Evolutionary conservation across 352 stramenopile species (phyloP).

Genomic region (Globisporangium heterothallicum): DNA sequence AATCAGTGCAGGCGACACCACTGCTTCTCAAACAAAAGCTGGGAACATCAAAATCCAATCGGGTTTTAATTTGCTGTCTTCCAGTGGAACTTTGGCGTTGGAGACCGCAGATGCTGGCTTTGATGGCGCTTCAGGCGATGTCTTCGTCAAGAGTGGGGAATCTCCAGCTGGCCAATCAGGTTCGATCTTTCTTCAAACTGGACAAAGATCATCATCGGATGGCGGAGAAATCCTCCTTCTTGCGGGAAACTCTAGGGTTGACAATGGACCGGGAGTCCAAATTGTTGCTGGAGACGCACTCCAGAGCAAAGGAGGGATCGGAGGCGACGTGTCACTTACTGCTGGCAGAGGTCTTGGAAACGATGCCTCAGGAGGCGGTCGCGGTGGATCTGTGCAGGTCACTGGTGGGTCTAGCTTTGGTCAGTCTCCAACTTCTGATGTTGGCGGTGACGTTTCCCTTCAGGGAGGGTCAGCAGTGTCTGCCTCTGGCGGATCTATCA

Average conservation of each 20-base stretch:
- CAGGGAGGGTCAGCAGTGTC: constrained; percentile 31
- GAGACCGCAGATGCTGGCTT: constrained; percentile 32
- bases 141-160: constrained; percentile 35
- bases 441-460: constrained; percentile 36
- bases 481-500: constrained; percentile 40
- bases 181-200: constrained; percentile 42
- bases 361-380: constrained; percentile 33
- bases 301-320: constrained; percentile 27
- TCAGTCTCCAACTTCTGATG: constrained; percentile 25
- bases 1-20: constrained; percentile 35
- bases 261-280: constrained; percentile 28
- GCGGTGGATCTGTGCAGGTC: constrained; percentile 35
- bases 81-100: constrained; percentile 37
- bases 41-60: constrained; percentile 39
- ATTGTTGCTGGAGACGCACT: constrained; percentile 37
- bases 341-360: constrained; percentile 33
- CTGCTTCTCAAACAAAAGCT: constrained; percentile 22
- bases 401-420: constrained; percentile 42
- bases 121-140: constrained; percentile 30
- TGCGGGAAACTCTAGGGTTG: constrained; percentile 28
- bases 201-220: constrained; percentile 26
- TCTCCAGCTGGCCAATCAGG: constrained; percentile 27
- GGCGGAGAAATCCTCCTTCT: constrained; percentile 33
- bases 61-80: constrained; percentile 30
- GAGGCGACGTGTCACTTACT: constrained; percentile 29